Evolutionary conservation across 805 yeast species (phyloP).

Genomic region (Yarrowia yakushimensis): DNA sequence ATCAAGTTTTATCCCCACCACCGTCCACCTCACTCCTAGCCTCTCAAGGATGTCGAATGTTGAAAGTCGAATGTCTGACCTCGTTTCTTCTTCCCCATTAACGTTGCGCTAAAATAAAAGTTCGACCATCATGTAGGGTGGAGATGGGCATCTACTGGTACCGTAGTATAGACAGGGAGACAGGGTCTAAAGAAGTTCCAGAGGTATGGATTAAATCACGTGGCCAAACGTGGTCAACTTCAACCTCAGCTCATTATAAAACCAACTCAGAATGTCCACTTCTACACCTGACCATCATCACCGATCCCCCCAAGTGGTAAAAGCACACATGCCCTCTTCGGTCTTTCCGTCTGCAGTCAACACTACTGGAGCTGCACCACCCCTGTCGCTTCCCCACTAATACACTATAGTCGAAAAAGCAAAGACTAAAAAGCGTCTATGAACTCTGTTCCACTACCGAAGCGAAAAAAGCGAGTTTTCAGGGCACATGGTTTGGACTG

Average conservation of each 20-base stretch:
- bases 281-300: no score
- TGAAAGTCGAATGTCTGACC: neutral
- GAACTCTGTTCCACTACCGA: neutral
- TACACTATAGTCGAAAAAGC: neutral
- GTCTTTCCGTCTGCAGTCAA: neutral
- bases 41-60: no score
- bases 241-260: no score
- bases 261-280: no score
- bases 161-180: no score
- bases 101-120: neutral
- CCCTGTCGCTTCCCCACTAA: constrained; percentile 22
- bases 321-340: neutral
- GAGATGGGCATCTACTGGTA: neutral
- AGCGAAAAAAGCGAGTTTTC: neutral
- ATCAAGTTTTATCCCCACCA: no score
- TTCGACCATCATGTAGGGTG: neutral
- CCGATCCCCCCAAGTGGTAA: no score
- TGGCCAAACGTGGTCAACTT: no score
- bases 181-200: no score
- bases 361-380: neutral
- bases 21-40: no score
- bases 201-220: no score
- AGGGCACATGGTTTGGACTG: neutral
- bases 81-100: neutral
- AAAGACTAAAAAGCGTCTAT: neutral